phyloP scores from a whole-genome alignment of 306 rosid genomes.

The Casuarina cunninghamiana region DNA sequence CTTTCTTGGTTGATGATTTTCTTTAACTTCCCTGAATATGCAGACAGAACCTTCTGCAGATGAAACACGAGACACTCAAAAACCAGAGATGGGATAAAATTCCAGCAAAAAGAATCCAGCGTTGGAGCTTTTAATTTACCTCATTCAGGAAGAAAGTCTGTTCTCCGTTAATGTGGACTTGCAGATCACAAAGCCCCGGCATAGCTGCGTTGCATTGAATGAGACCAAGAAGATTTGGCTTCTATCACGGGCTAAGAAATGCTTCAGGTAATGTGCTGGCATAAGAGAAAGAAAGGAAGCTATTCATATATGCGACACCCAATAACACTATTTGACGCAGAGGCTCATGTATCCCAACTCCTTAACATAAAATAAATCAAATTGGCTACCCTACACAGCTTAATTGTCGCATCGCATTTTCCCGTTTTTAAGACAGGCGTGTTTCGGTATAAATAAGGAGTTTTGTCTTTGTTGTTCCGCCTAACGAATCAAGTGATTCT shows the following conservation, averaged over 20 bases:
- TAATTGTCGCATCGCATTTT: conserved; percentile 5
- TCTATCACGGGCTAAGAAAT: conserved; percentile 3
- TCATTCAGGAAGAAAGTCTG: conserved; percentile 53
- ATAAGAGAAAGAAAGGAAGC: neutral
- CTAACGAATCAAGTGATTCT: neutral
- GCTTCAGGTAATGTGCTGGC: neutral
- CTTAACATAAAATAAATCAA: neutral
- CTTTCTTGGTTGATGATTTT: conserved; percentile 43
- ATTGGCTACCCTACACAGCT: neutral
- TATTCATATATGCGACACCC: neutral
- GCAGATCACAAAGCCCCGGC: conserved; percentile 48
- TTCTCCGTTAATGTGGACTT: conserved; percentile 53
- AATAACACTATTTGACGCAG: neutral
- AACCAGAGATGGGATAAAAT: neutral
- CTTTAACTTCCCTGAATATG: conserved; percentile 50
- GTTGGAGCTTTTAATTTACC: conserved; percentile 34
- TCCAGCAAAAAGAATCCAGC: neutral
- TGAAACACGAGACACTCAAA: neutral
- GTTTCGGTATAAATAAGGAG: conserved; percentile 6
- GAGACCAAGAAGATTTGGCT: conserved; percentile 17
- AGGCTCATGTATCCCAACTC: no score
- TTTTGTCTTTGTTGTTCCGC: neutral
- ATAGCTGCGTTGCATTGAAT: conserved; percentile 44
- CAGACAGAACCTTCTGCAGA: conserved; percentile 51
- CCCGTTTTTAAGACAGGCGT: conserved; percentile 14